These are phyloP conservation scores for Pseudopyricularia javanii DNA, from an alignment of 2,329 filamentous ascomycete species.

Conservation along the genomic window DNA sequence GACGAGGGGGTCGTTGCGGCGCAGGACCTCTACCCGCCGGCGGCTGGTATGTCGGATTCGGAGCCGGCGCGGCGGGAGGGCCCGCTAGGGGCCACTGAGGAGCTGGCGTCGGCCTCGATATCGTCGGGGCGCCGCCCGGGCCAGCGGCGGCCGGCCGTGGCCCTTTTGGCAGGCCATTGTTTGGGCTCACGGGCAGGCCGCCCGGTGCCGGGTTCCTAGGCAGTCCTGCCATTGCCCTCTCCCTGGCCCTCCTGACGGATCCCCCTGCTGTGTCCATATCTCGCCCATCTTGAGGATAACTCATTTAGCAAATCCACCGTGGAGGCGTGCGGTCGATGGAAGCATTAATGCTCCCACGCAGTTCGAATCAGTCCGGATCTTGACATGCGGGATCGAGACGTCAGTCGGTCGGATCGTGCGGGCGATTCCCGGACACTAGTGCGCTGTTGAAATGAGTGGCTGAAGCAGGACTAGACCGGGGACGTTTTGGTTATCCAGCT, in stretches of 20 bases:
- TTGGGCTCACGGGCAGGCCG: not conserved
- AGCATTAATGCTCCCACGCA: slow-evolving; percentile 12
- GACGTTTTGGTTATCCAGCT: too few relatives aligned
- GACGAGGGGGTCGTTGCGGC: slow-evolving; percentile 46
- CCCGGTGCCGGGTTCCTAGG: slow-evolving; percentile 11
- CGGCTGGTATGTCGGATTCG: slow-evolving; percentile 30
- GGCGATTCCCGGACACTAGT: not conserved
- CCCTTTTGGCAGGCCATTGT: slow-evolving; percentile 11
- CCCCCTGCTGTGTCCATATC: slow-evolving; percentile 34
- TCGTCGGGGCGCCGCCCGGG: slow-evolving; percentile 14
- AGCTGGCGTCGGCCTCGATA: slow-evolving; percentile 38
- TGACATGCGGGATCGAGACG: not conserved
- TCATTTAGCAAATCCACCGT: slow-evolving; percentile 33
- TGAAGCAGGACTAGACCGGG: not conserved
- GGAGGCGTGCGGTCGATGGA: slow-evolving; percentile 7
- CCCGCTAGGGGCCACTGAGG: slow-evolving; percentile 42
- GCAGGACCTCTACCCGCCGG: slow-evolving; percentile 36
- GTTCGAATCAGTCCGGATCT: slow-evolving; percentile 4
- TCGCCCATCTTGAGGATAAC: slow-evolving; percentile 40
- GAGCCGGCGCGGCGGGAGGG: slow-evolving; percentile 15
- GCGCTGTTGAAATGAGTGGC: not conserved
- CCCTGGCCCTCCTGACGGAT: slow-evolving; percentile 42
- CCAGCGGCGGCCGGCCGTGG: slow-evolving; percentile 19
- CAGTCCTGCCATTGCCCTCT: slow-evolving; percentile 32
- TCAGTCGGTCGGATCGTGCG: not conserved